Conservation (phyloP, 2,329 filamentous ascomycete genomes). For the Cordyceps fumosorosea region DNA sequence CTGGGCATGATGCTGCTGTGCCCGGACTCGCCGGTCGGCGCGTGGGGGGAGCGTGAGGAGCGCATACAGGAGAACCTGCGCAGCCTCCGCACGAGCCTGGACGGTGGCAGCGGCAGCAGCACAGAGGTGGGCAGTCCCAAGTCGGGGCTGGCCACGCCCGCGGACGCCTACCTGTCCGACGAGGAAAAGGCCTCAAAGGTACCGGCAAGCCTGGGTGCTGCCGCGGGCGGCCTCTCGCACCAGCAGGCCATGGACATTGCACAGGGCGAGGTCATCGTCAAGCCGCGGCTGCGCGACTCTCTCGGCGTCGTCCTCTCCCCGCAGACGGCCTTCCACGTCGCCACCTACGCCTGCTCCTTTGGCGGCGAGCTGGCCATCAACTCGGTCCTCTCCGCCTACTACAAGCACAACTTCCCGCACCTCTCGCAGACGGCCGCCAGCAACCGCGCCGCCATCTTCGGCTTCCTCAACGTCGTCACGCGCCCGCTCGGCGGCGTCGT, state of each 20-base stretch:
- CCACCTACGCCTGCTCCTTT: conserved; percentile 58
- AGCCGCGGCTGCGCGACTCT: conserved; percentile 48
- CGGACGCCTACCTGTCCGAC: conserved; percentile 20
- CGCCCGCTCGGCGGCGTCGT: conserved; percentile 59
- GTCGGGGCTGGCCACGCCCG: background rate
- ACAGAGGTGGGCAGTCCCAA: conserved; percentile 45
- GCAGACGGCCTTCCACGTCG: conserved; percentile 48
- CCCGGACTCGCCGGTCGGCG: conserved; percentile 75
- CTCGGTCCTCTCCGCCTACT: conserved; percentile 51
- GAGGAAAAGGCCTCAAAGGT: conserved; percentile 23
- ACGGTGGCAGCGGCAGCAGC: conserved; percentile 21
- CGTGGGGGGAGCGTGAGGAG: conserved; percentile 67
- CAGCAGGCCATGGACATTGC: conserved; percentile 49
- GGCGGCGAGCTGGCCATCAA: conserved; percentile 58
- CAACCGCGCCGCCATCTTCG: conserved; percentile 66
- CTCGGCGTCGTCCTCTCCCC: conserved; percentile 41
- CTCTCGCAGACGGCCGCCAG: conserved; percentile 50
- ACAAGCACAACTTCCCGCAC: conserved; percentile 52
- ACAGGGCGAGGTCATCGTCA: conserved; percentile 44
- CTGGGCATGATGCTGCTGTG: conserved; percentile 66
- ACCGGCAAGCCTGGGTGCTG: background rate
- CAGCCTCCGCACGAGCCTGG: conserved; percentile 32
- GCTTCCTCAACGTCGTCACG: conserved; percentile 63
- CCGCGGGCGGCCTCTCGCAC: conserved; percentile 37
- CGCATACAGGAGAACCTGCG: conserved; percentile 48